Conservation (phyloP, 345 rosid genomes). For the Camelina sativa region DNA sequence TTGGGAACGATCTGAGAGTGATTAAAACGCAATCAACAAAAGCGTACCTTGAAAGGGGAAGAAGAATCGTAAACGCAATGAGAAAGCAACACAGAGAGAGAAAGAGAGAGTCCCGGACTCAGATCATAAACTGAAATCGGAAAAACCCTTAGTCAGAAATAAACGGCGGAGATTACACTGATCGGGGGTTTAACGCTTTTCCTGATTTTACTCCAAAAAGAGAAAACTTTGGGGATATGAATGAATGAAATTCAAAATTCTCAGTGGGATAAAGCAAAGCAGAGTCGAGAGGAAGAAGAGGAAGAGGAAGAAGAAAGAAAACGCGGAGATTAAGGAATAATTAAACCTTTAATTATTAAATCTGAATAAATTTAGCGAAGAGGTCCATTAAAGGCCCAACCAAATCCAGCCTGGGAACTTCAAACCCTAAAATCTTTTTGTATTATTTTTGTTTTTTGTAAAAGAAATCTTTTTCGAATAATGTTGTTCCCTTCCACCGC, state of each 20-base stretch:
- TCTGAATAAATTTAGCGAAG: neutral
- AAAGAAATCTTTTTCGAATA: no score
- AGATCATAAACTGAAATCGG: slow-evolving; percentile 32
- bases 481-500: no score
- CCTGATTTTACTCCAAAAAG: slow-evolving; percentile 9
- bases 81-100: slow-evolving; percentile 12
- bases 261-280: slow-evolving; percentile 32
- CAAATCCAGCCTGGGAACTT: slow-evolving; percentile 36
- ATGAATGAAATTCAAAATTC: slow-evolving; percentile 24
- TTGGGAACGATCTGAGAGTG: slow-evolving; percentile 21
- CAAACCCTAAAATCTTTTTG: slow-evolving; percentile 5
- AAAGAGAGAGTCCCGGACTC: neutral
- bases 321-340: slow-evolving; percentile 10
- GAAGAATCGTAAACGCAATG: slow-evolving; percentile 31
- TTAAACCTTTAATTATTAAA: neutral
- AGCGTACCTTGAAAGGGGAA: slow-evolving; percentile 25
- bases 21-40: slow-evolving; percentile 15
- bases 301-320: slow-evolving; percentile 21
- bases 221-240: slow-evolving; percentile 1
- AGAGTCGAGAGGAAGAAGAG: slow-evolving; percentile 31
- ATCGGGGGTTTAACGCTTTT: slow-evolving; percentile 27
- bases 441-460: no score
- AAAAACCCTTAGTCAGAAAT: neutral
- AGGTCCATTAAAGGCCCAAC: slow-evolving; percentile 27
- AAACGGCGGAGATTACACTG: neutral